Conservation (phyloP, 345 rosid species). For the Eucalyptus virginea region DNA sequence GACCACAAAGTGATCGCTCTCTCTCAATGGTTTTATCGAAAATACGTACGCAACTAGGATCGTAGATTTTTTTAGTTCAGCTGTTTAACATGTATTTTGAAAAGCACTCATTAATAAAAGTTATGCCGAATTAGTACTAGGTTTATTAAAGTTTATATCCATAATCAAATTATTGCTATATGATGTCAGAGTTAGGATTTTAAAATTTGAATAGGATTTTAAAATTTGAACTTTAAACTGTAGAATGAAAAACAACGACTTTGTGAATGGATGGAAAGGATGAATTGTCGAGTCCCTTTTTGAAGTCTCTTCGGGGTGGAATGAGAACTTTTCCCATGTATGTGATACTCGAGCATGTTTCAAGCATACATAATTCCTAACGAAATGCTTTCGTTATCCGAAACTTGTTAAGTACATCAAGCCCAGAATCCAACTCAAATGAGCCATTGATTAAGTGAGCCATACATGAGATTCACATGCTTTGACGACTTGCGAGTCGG, state of each 20-base stretch:
- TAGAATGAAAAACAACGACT: neutral
- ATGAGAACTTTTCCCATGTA: neutral
- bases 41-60: neutral
- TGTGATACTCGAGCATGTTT: neutral
- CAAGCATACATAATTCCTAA: neutral
- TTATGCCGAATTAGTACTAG: neutral
- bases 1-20: neutral
- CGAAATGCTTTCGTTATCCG: neutral
- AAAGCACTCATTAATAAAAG: neutral
- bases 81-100: neutral
- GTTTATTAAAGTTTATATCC: neutral
- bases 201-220: neutral
- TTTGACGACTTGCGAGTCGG: neutral
- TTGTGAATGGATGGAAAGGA: neutral
- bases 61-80: neutral
- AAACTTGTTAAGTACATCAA: neutral
- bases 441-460: neutral
- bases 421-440: neutral
- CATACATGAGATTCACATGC: neutral
- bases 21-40: neutral
- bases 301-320: neutral
- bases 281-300: neutral
- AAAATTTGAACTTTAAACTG: neutral
- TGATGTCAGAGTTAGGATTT: neutral
- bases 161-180: neutral